These are phyloP conservation scores for Tetrahymena malaccensis DNA, from an alignment of 73 alveolate genomes.

Conservation along the genomic window DNA sequence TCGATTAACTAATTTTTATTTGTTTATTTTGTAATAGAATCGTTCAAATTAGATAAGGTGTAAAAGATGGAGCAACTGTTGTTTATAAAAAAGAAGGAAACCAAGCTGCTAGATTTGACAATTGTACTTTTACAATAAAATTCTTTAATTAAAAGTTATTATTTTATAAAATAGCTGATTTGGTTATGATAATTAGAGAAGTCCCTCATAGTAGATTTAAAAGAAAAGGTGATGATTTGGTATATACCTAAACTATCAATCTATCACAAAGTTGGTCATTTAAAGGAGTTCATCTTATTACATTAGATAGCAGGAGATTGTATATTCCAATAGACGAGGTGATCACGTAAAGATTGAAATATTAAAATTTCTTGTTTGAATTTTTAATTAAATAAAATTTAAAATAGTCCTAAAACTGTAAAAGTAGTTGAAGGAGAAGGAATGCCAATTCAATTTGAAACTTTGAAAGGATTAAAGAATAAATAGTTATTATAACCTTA, in stretches of 20 bases:
- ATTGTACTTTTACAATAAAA: background rate
- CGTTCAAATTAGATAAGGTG: slow-evolving; percentile 76
- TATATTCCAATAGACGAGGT: slow-evolving; percentile 65
- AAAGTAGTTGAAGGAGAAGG: slow-evolving; percentile 81
- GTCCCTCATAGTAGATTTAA: slow-evolving; percentile 54
- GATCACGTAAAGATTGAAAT: slow-evolving; percentile 29
- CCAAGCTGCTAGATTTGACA: slow-evolving; percentile 53
- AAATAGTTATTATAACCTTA: background rate
- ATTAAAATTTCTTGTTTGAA: no score
- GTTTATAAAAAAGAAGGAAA: slow-evolving; percentile 74
- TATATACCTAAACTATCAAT: slow-evolving; percentile 50
- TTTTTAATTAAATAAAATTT: background rate
- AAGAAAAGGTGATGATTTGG: slow-evolving; percentile 79
- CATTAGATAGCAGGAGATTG: slow-evolving; percentile 24
- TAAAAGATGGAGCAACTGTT: slow-evolving; percentile 56
- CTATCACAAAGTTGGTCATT: slow-evolving; percentile 70
- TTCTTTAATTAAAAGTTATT: background rate
- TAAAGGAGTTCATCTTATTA: slow-evolving; percentile 54
- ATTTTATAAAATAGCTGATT: slow-evolving; percentile 25
- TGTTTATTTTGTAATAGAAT: slow-evolving; percentile 11
- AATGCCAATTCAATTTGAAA: slow-evolving; percentile 67
- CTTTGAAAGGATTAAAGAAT: background rate
- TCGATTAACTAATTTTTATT: background rate
- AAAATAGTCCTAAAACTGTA: slow-evolving; percentile 62
- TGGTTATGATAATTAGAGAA: slow-evolving; percentile 63